Base-by-base conservation (phyloP, 1,284 basidiomycete species). In the Schizophyllum amplum region DNA sequence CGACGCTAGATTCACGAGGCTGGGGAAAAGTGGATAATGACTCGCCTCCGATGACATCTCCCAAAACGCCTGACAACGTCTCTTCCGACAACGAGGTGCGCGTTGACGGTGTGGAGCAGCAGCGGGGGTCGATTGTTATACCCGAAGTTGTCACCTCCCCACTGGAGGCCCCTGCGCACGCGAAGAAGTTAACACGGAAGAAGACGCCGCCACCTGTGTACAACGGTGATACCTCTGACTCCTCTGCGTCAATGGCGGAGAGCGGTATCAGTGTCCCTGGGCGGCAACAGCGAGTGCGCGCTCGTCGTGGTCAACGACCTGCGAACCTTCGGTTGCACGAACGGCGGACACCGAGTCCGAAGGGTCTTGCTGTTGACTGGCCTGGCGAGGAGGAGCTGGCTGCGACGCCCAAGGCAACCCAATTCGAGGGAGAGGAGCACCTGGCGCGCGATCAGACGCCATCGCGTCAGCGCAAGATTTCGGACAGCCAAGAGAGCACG, bases 331-430 rank as follows among this genome's bases (percentile, higher is more conserved):
- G 75, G 24, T 72, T 78, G 48, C 24, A 50, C 48, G 48, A 50
- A 11, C 48, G 20, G 13, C 24, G 21, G 9, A 24, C 48, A 33
- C 65, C 75, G 15, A 77, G 73, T 59, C 74, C 77, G 2, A 75
- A 72, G 54, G 73, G 70, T 13, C 67, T 84, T 24, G 72, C 69
- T 13, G 79, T 81, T 0, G 81, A 83, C 49, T 80, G 76, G 73
- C 73, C 77, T 27, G 62, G 57, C 42, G 76, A 77, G n/a, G 82
- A 82, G 7, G 68, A 70, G 27, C 83, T 86, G 24, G 57, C 63
- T 51, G 66, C 72, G 51, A 88, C 86, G 6, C 87, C 86, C 1
- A 80, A 72, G 55, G 80, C 78, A 26, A 65, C 72, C 17, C 73
- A 65, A 11, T 86, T 86, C 63, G 74, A 76, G 42, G 63, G 64